Evolutionary conservation across 2,329 filamentous ascomycete genomes (phyloP).

Genomic region (Diaporthe ampelina): DNA sequence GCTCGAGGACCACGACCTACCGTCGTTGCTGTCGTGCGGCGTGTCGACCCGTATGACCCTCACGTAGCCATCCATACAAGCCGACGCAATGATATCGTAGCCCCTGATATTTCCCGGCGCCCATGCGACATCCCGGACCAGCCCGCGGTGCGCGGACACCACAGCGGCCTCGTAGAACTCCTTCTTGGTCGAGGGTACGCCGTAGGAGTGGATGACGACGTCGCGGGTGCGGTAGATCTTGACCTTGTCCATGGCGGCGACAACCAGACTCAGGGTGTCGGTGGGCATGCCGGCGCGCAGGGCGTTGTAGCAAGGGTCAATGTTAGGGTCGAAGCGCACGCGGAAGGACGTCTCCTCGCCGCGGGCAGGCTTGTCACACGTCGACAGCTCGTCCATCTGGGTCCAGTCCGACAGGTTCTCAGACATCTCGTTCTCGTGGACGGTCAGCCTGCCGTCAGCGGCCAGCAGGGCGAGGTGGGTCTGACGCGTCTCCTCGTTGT

Average conservation of each 20-base stretch:
- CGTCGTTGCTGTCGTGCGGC: constrained; percentile 61
- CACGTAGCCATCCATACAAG: constrained; percentile 91
- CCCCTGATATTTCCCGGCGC: constrained; percentile 91
- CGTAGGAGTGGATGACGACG: constrained; percentile 65
- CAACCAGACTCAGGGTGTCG: constrained; percentile 84
- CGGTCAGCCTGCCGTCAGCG: constrained; percentile 81
- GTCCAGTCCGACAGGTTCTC: constrained; percentile 85
- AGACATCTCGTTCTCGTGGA: constrained; percentile 88
- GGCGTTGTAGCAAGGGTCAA: constrained; percentile 82
- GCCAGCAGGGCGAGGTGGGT: constrained; percentile 90
- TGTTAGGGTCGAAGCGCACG: constrained; percentile 90
- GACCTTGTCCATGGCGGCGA: constrained; percentile 87
- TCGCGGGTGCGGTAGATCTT: constrained; percentile 85
- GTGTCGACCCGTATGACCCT: constrained; percentile 88
- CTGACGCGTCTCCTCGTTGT: constrained; percentile 82
- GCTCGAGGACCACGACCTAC: constrained; percentile 63
- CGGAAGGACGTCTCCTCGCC: constrained; percentile 91
- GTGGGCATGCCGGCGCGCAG: constrained; percentile 84
- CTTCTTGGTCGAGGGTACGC: constrained; percentile 70
- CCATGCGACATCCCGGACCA: constrained; percentile 93
- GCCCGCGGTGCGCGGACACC: constrained; percentile 78
- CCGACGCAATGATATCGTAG: constrained; percentile 91
- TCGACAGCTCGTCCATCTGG: constrained; percentile 80
- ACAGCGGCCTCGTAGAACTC: constrained; percentile 90
- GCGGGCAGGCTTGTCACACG: constrained; percentile 78